A percentile compares a stretch with the other conserved stretches of the same genome.
phyloP scores from a whole-genome alignment of 352 stramenopile genomes.

The Pythium phragmiticola region DNA sequence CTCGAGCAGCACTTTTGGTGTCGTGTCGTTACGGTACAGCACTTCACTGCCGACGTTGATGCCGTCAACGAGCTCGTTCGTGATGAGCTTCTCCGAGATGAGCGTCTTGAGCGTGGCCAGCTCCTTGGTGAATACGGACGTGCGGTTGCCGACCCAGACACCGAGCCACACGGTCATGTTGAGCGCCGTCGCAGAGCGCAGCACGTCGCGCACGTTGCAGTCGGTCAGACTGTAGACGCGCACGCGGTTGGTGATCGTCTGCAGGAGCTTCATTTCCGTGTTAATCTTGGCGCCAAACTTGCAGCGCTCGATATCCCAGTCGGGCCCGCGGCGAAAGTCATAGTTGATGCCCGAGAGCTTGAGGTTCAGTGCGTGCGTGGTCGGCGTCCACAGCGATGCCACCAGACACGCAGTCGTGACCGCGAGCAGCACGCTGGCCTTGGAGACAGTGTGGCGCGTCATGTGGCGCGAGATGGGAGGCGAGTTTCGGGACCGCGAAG shows the following conservation, averaged over 20 bases:
- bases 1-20: constrained; percentile 55
- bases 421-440: constrained; percentile 6
- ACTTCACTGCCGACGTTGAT: constrained; percentile 84
- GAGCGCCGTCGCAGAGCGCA: constrained; percentile 56
- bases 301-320: constrained; percentile 78
- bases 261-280: constrained; percentile 58
- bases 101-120: constrained; percentile 57
- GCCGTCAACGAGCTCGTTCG: constrained; percentile 62
- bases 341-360: constrained; percentile 84
- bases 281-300: constrained; percentile 51
- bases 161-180: constrained; percentile 79
- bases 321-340: constrained; percentile 68
- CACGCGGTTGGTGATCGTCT: constrained; percentile 62
- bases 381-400: constrained; percentile 31
- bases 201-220: constrained; percentile 68
- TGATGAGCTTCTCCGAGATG: constrained; percentile 50
- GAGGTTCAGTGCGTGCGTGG: constrained; percentile 57
- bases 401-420: constrained; percentile 9
- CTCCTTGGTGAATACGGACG: constrained; percentile 59
- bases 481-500: not conserved
- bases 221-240: constrained; percentile 80
- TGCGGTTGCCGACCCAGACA: constrained; percentile 77
- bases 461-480: not conserved
- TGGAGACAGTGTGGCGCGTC: constrained; percentile 3
- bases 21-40: constrained; percentile 77